Base-by-base conservation (phyloP, 768 basidiomycete species). In the Mycena kentingensis region DNA sequence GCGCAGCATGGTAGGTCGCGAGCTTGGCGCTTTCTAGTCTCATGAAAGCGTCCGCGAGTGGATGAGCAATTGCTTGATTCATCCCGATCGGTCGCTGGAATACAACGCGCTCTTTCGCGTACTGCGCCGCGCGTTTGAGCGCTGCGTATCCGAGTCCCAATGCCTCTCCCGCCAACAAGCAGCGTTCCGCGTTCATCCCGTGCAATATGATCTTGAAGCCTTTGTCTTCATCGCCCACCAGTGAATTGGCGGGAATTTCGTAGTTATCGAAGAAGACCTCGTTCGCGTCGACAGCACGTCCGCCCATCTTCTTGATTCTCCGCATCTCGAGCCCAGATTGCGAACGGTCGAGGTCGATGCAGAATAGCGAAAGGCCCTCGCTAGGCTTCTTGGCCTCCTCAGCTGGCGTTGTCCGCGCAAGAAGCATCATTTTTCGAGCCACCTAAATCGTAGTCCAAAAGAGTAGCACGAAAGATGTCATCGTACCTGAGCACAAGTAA, bases 181-280 rank as follows among this genome's bases (percentile, higher is more conserved):
- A 61, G 5, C 60, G 46, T 34, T 61, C 60, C 13, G 60, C 60
- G 22, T 61, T 61, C 56, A 61, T 57, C 15, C 56, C 55, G 21
- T 61, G 60, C 11, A 61, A 24, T 22, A 61, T 55, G 7, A 57
- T 61, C 28, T 52, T 54, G 49, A 61, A 61, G 7, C 60, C 60
- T n/a, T 58, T 25, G 18, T 37, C 48, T 46, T 57, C 53, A 24
- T 44, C 50, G 3, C 60, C 60, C 21, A 61, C 31, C 32, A 53
- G 34, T 3, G 50, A 32, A 27, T 47, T 29, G 2, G 54, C 49
- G 10, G 55, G 56, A 29, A 61, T 43, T n/a, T 39, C 36, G 41
- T 57, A 61, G 44, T 53, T 48, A 38, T 61, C 60, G 27, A 61
- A 61, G 39, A 48, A 61, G 19, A 58, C 56, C 54, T 61, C 56